phyloP scores from a whole-genome alignment of 164 flowering plant genomes.

The Pachysandra terminalis region DNA sequence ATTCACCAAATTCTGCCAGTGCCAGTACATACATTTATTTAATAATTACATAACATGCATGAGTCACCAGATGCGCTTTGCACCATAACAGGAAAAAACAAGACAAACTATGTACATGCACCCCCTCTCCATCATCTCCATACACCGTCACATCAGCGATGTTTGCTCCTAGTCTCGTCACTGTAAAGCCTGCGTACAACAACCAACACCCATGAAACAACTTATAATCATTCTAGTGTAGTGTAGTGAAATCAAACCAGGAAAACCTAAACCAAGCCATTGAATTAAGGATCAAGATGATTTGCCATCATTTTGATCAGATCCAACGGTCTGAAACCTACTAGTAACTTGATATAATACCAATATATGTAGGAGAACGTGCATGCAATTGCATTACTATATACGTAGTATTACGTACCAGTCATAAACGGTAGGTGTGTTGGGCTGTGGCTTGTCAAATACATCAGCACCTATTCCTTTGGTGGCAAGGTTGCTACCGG shows the following conservation, averaged over 20 bases:
- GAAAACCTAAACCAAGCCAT: neutral
- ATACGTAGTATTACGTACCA: constrained; percentile 50
- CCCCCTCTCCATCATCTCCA: neutral
- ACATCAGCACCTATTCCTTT: constrained; percentile 46
- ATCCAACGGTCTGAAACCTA: neutral
- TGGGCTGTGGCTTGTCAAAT: constrained; percentile 82
- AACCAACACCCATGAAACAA: neutral
- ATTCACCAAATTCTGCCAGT: too few relatives aligned
- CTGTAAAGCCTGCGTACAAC: constrained; percentile 35
- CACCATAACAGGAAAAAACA: too few relatives aligned
- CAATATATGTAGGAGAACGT: neutral
- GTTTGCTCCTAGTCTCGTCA: constrained; percentile 30
- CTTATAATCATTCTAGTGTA: neutral
- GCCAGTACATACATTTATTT: too few relatives aligned
- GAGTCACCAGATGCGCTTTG: too few relatives aligned
- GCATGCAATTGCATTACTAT: neutral
- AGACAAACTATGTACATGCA: constrained; percentile 22
- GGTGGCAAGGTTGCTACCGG: constrained; percentile 89
- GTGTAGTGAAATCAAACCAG: neutral
- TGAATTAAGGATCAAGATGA: neutral
- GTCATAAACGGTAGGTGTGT: constrained; percentile 93
- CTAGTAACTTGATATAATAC: neutral
- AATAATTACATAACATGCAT: too few relatives aligned
- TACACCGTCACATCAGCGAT: constrained; percentile 16
- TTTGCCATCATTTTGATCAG: neutral